Evolutionary conservation across 2,329 filamentous ascomycete genomes (phyloP).

Genomic region (Emergomyces orientalis): DNA sequence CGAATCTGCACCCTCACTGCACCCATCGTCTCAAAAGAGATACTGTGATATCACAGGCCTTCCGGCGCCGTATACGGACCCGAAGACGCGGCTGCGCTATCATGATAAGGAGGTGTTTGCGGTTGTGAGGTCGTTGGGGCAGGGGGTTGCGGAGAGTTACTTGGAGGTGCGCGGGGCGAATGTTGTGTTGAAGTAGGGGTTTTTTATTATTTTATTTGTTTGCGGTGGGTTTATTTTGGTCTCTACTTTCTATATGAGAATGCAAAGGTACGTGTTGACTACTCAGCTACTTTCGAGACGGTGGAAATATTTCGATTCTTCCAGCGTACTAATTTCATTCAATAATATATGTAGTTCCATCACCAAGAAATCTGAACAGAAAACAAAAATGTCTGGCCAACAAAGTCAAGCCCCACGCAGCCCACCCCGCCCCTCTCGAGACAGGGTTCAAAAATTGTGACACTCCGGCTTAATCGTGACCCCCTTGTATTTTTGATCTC

Average conservation of each 20-base stretch:
- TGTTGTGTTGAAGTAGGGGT: slow-evolving; percentile 68
- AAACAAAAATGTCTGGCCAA: slow-evolving; percentile 59
- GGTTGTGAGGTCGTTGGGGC: slow-evolving; percentile 68
- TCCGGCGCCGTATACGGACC: slow-evolving; percentile 84
- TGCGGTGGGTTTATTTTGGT: too few species aligned
- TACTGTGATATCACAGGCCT: slow-evolving; percentile 96
- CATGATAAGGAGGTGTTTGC: slow-evolving; percentile 88
- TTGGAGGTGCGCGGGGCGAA: slow-evolving; percentile 85
- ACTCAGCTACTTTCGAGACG: not conserved
- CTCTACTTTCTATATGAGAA: not conserved
- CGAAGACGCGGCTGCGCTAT: slow-evolving; percentile 87
- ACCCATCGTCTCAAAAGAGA: slow-evolving; percentile 65
- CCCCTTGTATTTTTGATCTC: slow-evolving; percentile 47
- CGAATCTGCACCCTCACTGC: slow-evolving; percentile 80
- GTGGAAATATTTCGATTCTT: not conserved
- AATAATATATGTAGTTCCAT: not conserved
- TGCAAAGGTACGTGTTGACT: not conserved
- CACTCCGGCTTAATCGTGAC: slow-evolving; percentile 99
- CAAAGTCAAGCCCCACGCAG: slow-evolving; percentile 96
- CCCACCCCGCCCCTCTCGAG: slow-evolving; percentile 68
- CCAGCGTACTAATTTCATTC: too few species aligned
- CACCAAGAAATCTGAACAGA: not conserved
- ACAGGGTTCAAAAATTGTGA: slow-evolving; percentile 64
- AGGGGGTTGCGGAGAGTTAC: slow-evolving; percentile 77
- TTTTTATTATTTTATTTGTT: not conserved